phyloP scores from a whole-genome alignment of 2,329 filamentous ascomycete genomes.

The Nakataea oryzae region DNA sequence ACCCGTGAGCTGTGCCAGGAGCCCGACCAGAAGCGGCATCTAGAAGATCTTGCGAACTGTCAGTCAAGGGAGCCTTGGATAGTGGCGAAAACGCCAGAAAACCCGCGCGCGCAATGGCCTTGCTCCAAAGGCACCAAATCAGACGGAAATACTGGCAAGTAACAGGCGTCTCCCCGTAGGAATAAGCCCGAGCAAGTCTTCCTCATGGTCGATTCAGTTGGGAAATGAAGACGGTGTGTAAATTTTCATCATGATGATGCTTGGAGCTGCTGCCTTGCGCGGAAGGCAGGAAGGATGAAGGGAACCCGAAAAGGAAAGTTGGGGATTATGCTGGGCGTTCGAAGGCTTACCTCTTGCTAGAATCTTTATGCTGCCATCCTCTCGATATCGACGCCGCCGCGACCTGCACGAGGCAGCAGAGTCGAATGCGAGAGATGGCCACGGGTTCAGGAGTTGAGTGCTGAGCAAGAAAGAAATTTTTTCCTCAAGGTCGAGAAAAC shows the following conservation, averaged over 20 bases:
- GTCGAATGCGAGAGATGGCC: no score
- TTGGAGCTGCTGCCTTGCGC: not conserved
- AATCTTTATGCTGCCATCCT: no score
- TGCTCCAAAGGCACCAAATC: slow-evolving; percentile 26
- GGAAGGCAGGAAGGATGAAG: not conserved
- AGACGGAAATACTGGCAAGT: slow-evolving; percentile 90
- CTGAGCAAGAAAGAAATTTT: no score
- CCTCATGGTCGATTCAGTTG: slow-evolving; percentile 82
- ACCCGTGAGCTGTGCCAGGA: no score
- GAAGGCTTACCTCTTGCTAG: not conserved
- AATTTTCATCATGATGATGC: slow-evolving; percentile 60
- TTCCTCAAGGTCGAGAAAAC: no score
- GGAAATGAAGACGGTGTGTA: slow-evolving; percentile 71
- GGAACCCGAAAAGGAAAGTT: no score
- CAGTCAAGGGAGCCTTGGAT: not conserved
- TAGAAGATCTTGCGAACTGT: not conserved
- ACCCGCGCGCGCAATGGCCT: not conserved
- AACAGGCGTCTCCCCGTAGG: slow-evolving; percentile 55
- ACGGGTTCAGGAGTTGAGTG: no score
- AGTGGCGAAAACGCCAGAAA: not conserved
- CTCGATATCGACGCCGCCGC: no score
- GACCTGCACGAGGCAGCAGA: no score
- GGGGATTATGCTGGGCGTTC: not conserved
- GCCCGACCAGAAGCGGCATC: not conserved
- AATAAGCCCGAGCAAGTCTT: slow-evolving; percentile 53